phyloP scores from a whole-genome alignment of 2,329 filamentous ascomycete genomes.

The Sporothrix luriei region DNA sequence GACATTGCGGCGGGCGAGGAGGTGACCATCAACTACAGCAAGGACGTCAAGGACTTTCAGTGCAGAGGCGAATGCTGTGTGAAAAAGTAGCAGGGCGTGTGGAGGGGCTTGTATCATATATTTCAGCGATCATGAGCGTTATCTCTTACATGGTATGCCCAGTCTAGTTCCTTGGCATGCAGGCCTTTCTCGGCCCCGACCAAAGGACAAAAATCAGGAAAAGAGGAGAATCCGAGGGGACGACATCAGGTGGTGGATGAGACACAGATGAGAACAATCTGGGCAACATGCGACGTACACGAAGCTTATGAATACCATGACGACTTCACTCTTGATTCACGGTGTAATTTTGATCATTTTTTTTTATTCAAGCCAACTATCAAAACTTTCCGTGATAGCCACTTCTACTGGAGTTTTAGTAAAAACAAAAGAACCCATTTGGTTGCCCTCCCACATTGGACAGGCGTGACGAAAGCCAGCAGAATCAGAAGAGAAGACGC shows the following conservation, averaged over 20 bases:
- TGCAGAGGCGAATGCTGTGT: conserved; percentile 40
- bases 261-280: background rate
- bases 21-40: conserved; percentile 46
- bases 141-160: background rate
- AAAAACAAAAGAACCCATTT: conserved; percentile 26
- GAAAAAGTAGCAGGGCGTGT: background rate
- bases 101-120: background rate
- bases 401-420: conserved; percentile 14
- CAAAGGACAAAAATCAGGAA: background rate
- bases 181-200: conserved; percentile 8
- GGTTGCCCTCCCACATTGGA: conserved; percentile 22
- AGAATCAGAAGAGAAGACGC: background rate
- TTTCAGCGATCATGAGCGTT: background rate
- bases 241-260: background rate
- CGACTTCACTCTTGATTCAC: background rate
- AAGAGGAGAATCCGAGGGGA: background rate
- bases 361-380: conserved; percentile 31
- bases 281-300: background rate
- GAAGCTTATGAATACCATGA: conserved; percentile 6
- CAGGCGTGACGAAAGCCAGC: conserved; percentile 21
- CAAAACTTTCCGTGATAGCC: conserved; percentile 27
- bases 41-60: conserved; percentile 37
- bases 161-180: conserved; percentile 26
- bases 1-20: conserved; percentile 42
- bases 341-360: conserved; percentile 28